phyloP scores from a whole-genome alignment of 495 filamentous ascomycete species.

The Sphaerosporella brunnea region DNA sequence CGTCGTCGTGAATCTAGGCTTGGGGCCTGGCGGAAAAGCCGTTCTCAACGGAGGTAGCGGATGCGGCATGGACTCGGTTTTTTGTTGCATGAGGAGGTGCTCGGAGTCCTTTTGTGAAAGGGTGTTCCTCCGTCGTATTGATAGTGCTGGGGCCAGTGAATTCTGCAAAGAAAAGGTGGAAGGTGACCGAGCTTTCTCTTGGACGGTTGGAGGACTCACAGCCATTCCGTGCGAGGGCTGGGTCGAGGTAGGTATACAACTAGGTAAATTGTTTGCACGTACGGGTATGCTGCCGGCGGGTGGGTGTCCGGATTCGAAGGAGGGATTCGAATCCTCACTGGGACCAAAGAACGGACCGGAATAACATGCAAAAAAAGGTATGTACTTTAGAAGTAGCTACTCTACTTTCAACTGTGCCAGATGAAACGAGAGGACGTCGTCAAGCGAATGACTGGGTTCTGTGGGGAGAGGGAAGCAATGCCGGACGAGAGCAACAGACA shows the following conservation, averaged over 20 bases:
- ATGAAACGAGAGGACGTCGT: too few relatives aligned
- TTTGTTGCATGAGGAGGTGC: neutral
- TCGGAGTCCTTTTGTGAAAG: neutral
- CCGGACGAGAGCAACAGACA: too few relatives aligned
- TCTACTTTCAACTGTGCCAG: too few relatives aligned
- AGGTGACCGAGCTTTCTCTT: neutral
- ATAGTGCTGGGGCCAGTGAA: neutral
- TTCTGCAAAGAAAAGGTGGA: neutral
- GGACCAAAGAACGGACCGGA: too few relatives aligned
- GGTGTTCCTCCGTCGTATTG: neutral
- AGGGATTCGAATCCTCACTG: too few relatives aligned
- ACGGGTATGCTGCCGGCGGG: too few relatives aligned
- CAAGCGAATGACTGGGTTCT: too few relatives aligned
- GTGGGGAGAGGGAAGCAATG: too few relatives aligned
- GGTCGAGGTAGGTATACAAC: neutral
- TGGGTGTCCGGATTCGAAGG: too few relatives aligned
- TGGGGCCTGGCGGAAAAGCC: neutral
- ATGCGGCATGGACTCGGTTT: neutral
- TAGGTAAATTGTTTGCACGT: too few relatives aligned
- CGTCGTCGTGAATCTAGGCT: neutral
- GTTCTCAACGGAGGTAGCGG: slow-evolving; percentile 1
- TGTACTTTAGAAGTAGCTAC: too few relatives aligned
- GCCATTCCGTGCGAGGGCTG: neutral
- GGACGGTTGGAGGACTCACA: neutral
- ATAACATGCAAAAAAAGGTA: too few relatives aligned